Conservation (phyloP, 2,329 filamentous ascomycete genomes). For the Nemania sp. region DNA sequence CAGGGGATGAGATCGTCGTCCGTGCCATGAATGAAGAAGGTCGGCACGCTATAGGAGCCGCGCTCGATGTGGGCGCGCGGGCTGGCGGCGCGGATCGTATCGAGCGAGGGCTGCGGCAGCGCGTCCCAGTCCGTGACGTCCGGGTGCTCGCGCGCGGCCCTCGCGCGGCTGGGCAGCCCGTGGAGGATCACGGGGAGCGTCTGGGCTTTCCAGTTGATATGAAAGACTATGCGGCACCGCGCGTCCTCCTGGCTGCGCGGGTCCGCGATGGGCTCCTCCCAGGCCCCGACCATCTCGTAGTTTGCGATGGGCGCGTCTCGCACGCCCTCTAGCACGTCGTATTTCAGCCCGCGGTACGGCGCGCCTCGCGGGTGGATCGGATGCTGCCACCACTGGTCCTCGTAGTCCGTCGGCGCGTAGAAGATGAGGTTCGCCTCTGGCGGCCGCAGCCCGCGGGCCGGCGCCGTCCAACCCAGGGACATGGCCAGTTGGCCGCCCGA, state of each 20-base stretch:
- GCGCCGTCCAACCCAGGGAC: conserved; percentile 16
- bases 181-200: conserved; percentile 35
- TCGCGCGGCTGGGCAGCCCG: conserved; percentile 31
- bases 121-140: conserved; percentile 20
- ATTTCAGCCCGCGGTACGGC: conserved; percentile 24
- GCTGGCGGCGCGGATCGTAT: conserved; percentile 29
- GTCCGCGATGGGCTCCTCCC: conserved; percentile 22
- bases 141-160: background rate
- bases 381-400: conserved; percentile 25
- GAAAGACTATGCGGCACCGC: conserved; percentile 36
- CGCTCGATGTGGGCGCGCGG: conserved; percentile 33
- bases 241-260: conserved; percentile 29
- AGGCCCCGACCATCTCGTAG: conserved; percentile 24
- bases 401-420: conserved; percentile 21
- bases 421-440: conserved; percentile 15
- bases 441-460: conserved; percentile 9
- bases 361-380: conserved; percentile 23
- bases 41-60: conserved; percentile 37
- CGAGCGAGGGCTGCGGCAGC: conserved; percentile 21
- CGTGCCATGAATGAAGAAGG: conserved; percentile 39
- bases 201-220: conserved; percentile 41
- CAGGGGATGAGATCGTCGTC: conserved; percentile 39
- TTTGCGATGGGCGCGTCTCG: conserved; percentile 35
- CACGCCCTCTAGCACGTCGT: conserved; percentile 39
- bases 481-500: conserved; percentile 20